Conservation (phyloP, 805 yeast genomes). For the Saturnispora galanensis region DNA sequence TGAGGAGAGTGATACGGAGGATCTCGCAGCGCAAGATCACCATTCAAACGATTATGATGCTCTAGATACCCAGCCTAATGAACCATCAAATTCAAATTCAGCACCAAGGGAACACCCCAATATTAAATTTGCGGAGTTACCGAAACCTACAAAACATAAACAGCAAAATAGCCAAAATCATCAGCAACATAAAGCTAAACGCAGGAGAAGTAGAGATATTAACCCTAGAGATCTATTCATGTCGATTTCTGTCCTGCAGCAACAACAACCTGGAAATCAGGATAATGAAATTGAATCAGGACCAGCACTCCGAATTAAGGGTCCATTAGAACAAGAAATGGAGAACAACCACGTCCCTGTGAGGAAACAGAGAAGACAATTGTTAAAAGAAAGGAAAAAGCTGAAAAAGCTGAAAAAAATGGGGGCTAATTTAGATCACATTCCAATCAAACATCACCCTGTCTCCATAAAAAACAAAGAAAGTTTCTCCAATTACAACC, state of each 20-base stretch:
- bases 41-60: background rate
- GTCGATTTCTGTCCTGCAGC: constrained; percentile 68
- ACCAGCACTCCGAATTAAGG: constrained; percentile 65
- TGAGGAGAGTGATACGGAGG: background rate
- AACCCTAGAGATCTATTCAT: constrained; percentile 78
- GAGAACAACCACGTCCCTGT: constrained; percentile 12
- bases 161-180: background rate
- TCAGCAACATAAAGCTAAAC: background rate
- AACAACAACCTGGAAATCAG: constrained; percentile 33
- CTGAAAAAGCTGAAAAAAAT: constrained; percentile 3
- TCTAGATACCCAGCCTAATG: background rate
- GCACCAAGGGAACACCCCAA: constrained; percentile 17
- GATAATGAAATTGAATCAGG: constrained; percentile 46
- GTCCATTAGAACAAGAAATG: constrained; percentile 63
- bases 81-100: background rate
- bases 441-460: background rate
- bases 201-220: constrained; percentile 31
- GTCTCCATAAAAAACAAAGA: background rate
- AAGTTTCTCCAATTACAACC: background rate
- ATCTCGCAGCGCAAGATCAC: background rate
- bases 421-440: background rate
- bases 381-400: constrained; percentile 14
- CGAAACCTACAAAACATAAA: constrained; percentile 37
- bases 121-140: constrained; percentile 52
- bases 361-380: constrained; percentile 18